Base-by-base conservation (phyloP, 306 rosid genomes). In the Sindora glabra region DNA sequence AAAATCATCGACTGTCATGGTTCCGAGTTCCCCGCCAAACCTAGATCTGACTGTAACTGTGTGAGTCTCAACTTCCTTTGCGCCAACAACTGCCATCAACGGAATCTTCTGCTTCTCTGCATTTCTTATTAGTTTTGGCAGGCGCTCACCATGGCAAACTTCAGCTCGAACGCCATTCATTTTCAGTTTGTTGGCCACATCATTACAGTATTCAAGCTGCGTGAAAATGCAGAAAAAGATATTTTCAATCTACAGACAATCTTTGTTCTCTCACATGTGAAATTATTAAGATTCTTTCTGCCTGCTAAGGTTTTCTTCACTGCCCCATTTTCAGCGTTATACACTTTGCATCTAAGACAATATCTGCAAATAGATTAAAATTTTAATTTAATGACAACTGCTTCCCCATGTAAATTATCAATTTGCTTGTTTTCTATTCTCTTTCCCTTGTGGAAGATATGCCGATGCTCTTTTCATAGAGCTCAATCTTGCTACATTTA, bases 21-120 rank as follows among this genome's bases (percentile, higher is more conserved):
- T 84, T 41, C 96, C 99, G 18, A 84, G 71, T 76, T 86, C 96
- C 48, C 95, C 99, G 1, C 88, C 94, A 45, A 75, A 86, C 74
- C 99, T 84, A 34, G 95, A 80, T 75, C 99, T 72, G 58, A 92
- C 81, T 1, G 99, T 89, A 46, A 92, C 84, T 5, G 90, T 74
- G 18, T 72, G 41, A 8, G 81, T 79, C 73, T 92, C 99, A 25
- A 84, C 80, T 79, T 92, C 99, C 82, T 89, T 86, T 36, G 88
- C 26, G 1, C 99, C 99, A 8, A 86, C 96, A 69, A 92, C 99
- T 24, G 89, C 99, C 99, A 92, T 92, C 42, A 92, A 69, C 17
- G 99, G 99, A 56, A 89, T 75, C 70, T 72, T 89, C 79, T 83
- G 96, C 61, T 83, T 89, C 78, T 92, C 99, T 34, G 96, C 84